Evolutionary conservation across 139 green algal genomes (phyloP).

Genomic region (Chlamydomonas incerta): DNA sequence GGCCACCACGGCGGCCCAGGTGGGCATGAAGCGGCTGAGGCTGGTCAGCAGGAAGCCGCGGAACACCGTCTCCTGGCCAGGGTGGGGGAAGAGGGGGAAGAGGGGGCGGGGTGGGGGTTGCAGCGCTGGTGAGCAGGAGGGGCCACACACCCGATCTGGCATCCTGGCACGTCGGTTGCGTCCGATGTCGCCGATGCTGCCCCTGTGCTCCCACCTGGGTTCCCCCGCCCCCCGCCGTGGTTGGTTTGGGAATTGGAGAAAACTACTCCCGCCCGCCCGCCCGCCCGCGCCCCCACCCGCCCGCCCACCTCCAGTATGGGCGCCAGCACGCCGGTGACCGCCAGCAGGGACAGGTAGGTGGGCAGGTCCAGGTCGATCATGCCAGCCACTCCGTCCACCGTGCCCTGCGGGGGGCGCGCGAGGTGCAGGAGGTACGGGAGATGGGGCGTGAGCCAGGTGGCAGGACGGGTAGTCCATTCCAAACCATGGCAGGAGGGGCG

Average conservation of each 20-base stretch:
- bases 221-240: neutral
- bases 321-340: slow-evolving; percentile 74
- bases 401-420: slow-evolving; percentile 59
- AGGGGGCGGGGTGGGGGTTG: too few relatives aligned
- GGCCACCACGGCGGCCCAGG: slow-evolving; percentile 69
- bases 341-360: slow-evolving; percentile 72
- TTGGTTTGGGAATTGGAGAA: too few relatives aligned
- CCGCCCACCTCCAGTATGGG: slow-evolving; percentile 84
- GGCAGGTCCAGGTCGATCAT: slow-evolving; percentile 77
- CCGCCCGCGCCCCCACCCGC: neutral
- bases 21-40: slow-evolving; percentile 78
- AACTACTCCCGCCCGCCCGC: too few relatives aligned
- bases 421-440: too few relatives aligned
- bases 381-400: slow-evolving; percentile 79
- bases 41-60: slow-evolving; percentile 90
- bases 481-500: too few relatives aligned
- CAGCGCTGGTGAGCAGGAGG: too few relatives aligned
- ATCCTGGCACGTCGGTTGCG: too few relatives aligned
- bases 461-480: too few relatives aligned
- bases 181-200: too few relatives aligned
- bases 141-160: too few relatives aligned
- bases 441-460: too few relatives aligned
- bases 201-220: neutral
- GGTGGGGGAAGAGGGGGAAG: too few relatives aligned
- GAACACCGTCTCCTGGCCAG: slow-evolving; percentile 78